Evolutionary conservation across 2,329 filamentous ascomycete genomes (phyloP), one percentile per base, ranked within the genome.

Genomic region (Fusarium sp.): DNA sequence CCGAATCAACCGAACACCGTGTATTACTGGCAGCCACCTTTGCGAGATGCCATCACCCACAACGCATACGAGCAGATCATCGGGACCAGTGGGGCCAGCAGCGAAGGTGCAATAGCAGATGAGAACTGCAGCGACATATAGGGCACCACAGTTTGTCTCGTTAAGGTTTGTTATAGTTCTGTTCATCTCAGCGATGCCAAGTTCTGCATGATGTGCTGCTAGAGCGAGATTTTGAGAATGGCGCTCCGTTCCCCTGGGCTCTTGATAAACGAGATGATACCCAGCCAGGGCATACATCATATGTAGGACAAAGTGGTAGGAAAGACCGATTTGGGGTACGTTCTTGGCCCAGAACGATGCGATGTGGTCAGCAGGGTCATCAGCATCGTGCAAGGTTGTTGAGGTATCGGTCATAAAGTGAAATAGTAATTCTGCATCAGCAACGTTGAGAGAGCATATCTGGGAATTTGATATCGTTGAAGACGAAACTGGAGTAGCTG

Each of bases 81-180:
- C 66, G 4, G 65, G 65, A 12, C 74, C 66, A 7, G 66, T 71
- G 4, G 77, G 77, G 4, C 77, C 77, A 9, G 76, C 75, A 28
- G 77, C 77, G 59, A 78, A 77, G 10, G 72, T 72, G 43, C 74
- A 77, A 43, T 76, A 77, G 49, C 76, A 78, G 9, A 77, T 69
- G 7, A 78, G 68, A 21, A 73, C 55, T 10, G 76, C 70, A 4
- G 75, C 70, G 10, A 77, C 61, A 49, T 78, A 78, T 16, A 77
- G 57, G 10, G 76, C 72, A n/a, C 75, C 75, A 41, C 76, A 78
- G 49, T 76, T 78, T 45, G 63, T 60, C 23, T 72, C 65, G 49
- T 75, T 71, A 4, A 77, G 49, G n/a, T 50, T 66, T 12, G 72
- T 43, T 18, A 78, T 54, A 5, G 66, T 69, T 27, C 67, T 70